Percentiles rank a stretch among this genome's conserved stretches.
These are phyloP conservation scores for Paecilomyces fulvus DNA, from an alignment of 2,329 filamentous ascomycete genomes.

Conservation along the genomic window DNA sequence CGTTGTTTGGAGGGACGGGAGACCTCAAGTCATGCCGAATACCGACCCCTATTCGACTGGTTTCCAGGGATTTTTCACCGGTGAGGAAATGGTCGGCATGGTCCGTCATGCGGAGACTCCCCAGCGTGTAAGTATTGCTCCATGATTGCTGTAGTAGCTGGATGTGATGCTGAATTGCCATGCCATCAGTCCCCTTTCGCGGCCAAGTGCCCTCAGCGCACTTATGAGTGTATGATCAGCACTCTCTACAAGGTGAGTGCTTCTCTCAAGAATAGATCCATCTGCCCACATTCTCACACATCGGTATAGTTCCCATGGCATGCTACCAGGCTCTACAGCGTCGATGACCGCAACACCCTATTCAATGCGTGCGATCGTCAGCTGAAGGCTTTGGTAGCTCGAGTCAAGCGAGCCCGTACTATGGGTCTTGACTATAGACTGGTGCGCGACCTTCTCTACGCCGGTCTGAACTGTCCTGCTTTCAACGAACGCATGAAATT, in stretches of 20 bases:
- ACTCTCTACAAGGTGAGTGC: constrained; percentile 41
- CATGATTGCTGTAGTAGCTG: background rate
- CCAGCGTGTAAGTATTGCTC: constrained; percentile 34
- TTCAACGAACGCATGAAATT: constrained; percentile 39
- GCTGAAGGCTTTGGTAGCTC: constrained; percentile 62
- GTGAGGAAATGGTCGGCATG: constrained; percentile 41
- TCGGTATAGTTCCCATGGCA: constrained; percentile 42
- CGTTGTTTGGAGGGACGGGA: constrained; percentile 35
- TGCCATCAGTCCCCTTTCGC: constrained; percentile 39
- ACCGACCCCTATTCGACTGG: constrained; percentile 39
- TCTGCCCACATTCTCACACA: constrained; percentile 6
- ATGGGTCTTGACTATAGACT: constrained; percentile 33
- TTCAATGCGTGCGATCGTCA: constrained; percentile 42
- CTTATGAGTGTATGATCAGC: constrained; percentile 45
- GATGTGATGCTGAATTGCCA: background rate
- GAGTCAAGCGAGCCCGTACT: constrained; percentile 39
- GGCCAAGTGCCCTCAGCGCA: constrained; percentile 42
- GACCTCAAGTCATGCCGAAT: constrained; percentile 24
- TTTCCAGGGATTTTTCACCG: constrained; percentile 44
- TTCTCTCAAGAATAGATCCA: constrained; percentile 1
- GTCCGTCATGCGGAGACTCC: constrained; percentile 42
- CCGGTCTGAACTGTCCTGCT: constrained; percentile 33
- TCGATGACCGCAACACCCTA: constrained; percentile 39
- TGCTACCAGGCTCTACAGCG: constrained; percentile 35
- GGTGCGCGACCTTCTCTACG: constrained; percentile 30